Percentiles rank a stretch among this genome's conserved stretches.
Evolutionary conservation across 371 early-diverging fungal genomes (phyloP).

Genomic region (Apophysomyces trapeziformis): DNA sequence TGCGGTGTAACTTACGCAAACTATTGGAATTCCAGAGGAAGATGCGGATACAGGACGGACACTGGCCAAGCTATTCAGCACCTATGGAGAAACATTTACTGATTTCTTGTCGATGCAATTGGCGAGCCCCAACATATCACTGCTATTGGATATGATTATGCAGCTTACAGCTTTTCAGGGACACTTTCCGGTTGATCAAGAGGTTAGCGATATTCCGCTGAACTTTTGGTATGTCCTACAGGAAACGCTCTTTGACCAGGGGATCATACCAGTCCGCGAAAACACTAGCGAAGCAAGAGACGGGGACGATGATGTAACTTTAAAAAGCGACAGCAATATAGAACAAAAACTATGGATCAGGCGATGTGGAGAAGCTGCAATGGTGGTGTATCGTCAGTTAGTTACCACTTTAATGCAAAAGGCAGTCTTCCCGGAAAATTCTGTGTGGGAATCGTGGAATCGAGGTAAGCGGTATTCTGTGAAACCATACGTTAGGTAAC

Average conservation of each 20-base stretch:
- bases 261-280: constrained; percentile 35
- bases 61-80: constrained; percentile 64
- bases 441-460: constrained; percentile 62
- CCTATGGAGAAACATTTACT: constrained; percentile 75
- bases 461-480: constrained; percentile 44
- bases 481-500: background rate
- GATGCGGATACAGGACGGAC: constrained; percentile 61
- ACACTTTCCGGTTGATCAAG: constrained; percentile 72
- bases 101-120: constrained; percentile 61
- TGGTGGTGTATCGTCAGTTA: constrained; percentile 56
- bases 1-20: background rate
- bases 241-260: constrained; percentile 62
- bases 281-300: constrained; percentile 5
- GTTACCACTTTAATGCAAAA: constrained; percentile 58
- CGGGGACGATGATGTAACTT: constrained; percentile 22
- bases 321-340: constrained; percentile 12
- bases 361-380: constrained; percentile 36
- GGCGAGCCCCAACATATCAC: constrained; percentile 46
- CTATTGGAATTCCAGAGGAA: constrained; percentile 33
- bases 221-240: constrained; percentile 78
- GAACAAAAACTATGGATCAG: constrained; percentile 33
- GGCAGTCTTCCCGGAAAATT: constrained; percentile 61
- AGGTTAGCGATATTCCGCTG: constrained; percentile 70
- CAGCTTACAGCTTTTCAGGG: constrained; percentile 74
- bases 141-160: constrained; percentile 67